A percentile compares a stretch with the other conserved stretches of the same genome.
Evolutionary conservation across 129 eudicot species (phyloP).

Genomic region (Lonicera japonica): DNA sequence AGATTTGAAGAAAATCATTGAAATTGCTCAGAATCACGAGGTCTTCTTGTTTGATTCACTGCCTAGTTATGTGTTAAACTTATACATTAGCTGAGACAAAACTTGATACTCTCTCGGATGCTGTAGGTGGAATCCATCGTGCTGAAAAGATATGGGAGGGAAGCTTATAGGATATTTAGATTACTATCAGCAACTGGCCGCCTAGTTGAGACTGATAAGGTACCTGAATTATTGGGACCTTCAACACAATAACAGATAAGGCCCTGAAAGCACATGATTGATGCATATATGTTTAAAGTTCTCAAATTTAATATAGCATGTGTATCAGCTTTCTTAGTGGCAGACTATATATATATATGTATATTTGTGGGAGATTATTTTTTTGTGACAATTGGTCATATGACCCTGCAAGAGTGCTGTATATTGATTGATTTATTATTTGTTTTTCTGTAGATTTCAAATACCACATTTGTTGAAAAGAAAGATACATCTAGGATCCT

Average conservation of each 20-base stretch:
- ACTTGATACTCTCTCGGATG: conserved; percentile 6
- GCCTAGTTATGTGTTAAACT: not conserved
- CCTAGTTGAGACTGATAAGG: conserved; percentile 69
- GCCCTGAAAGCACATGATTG: not conserved
- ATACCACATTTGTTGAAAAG: conserved; percentile 71
- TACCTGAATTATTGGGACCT: conserved; percentile 13
- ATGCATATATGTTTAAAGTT: not conserved
- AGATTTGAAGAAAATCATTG: conserved; percentile 73
- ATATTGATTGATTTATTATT: conserved; percentile 2
- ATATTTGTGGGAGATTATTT: not conserved
- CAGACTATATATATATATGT: no score
- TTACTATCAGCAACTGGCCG: conserved; percentile 44
- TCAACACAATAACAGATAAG: no score
- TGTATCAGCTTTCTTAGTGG: not conserved
- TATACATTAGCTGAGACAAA: conserved; percentile 1
- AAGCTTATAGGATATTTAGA: conserved; percentile 90
- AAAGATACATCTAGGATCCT: conserved; percentile 63
- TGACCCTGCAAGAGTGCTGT: not conserved
- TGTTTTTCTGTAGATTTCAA: conserved; percentile 45
- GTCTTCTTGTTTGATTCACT: conserved; percentile 23
- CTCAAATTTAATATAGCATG: not conserved
- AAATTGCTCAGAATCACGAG: conserved; percentile 74
- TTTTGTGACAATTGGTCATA: not conserved
- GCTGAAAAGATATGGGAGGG: conserved; percentile 70
- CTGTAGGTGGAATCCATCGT: conserved; percentile 85